These are phyloP conservation scores for Acidiella bohemica DNA, from an alignment of 495 filamentous ascomycete species.

Conservation along the genomic window DNA sequence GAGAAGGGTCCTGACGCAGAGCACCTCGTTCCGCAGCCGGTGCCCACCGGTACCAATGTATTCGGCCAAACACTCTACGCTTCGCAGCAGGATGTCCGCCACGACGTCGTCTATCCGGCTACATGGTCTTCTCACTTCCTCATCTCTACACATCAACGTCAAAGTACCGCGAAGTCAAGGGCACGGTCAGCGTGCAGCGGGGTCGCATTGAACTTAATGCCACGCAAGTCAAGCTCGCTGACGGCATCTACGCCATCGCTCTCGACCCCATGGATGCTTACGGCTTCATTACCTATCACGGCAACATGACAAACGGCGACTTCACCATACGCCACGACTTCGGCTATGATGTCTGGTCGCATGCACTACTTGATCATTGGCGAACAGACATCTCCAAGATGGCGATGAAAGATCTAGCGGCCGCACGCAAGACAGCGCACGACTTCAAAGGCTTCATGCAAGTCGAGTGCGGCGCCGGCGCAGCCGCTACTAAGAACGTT, in stretches of 20 bases:
- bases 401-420: slow-evolving; percentile 9
- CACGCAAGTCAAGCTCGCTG: slow-evolving; percentile 1
- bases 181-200: not conserved
- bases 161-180: no score
- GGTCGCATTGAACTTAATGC: not conserved
- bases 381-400: slow-evolving; percentile 7
- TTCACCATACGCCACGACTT: slow-evolving; percentile 12
- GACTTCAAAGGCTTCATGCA: slow-evolving; percentile 1
- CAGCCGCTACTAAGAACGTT: slow-evolving; percentile 13
- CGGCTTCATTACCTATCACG: slow-evolving; percentile 3
- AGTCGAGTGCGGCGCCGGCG: slow-evolving; percentile 8
- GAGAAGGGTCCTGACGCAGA: no score
- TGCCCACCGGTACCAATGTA: not conserved
- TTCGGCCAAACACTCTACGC: not conserved
- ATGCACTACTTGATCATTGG: slow-evolving; percentile 6
- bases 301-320: not conserved
- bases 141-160: no score
- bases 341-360: slow-evolving; percentile 4
- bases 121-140: slow-evolving; percentile 10
- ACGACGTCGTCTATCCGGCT: slow-evolving; percentile 1
- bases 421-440: slow-evolving; percentile 1
- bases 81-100: not conserved
- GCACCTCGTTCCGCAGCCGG: slow-evolving; percentile 1
- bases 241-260: slow-evolving; percentile 12
- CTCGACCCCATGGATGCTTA: slow-evolving; percentile 3